Evolutionary conservation across 2,329 filamentous ascomycete genomes (phyloP).

Genomic region (Raffaelea arxii): DNA sequence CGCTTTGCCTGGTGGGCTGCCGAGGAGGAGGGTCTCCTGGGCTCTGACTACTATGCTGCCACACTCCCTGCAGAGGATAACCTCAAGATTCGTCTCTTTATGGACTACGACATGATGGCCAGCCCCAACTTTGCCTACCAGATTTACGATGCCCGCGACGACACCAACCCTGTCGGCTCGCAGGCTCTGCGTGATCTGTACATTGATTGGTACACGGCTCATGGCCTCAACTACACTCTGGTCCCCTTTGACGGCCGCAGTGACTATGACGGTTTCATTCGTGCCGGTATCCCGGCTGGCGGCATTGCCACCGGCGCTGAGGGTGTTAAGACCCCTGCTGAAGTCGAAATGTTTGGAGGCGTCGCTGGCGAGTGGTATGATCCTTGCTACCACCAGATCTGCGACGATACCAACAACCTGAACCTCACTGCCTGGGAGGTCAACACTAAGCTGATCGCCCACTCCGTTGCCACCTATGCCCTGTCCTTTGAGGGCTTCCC

Average conservation of each 20-base stretch:
- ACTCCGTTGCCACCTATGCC: slow-evolving; percentile 63
- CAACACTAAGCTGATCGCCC: slow-evolving; percentile 59
- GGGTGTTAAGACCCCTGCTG: slow-evolving; percentile 60
- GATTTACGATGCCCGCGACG: slow-evolving; percentile 64
- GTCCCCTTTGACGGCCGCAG: slow-evolving; percentile 70
- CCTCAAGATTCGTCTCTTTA: slow-evolving; percentile 52
- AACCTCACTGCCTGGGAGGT: slow-evolving; percentile 51
- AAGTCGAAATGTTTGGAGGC: slow-evolving; percentile 61
- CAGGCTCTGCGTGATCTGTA: slow-evolving; percentile 60
- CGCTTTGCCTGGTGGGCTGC: slow-evolving; percentile 60
- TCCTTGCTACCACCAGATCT: slow-evolving; percentile 52
- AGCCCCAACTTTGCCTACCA: slow-evolving; percentile 57
- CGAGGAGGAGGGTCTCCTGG: slow-evolving; percentile 57
- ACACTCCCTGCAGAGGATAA: slow-evolving; percentile 49
- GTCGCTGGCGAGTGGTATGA: slow-evolving; percentile 51
- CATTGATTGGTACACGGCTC: slow-evolving; percentile 52
- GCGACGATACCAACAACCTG: slow-evolving; percentile 48
- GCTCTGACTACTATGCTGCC: slow-evolving; percentile 51
- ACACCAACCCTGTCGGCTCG: slow-evolving; percentile 59
- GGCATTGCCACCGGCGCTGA: slow-evolving; percentile 73
- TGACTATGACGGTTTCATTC: slow-evolving; percentile 71
- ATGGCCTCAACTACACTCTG: slow-evolving; percentile 56
- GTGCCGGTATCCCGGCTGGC: slow-evolving; percentile 61
- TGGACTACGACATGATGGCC: slow-evolving; percentile 65
- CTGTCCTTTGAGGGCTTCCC: slow-evolving; percentile 57